Base-by-base conservation (phyloP, 768 basidiomycete species). In the Coprinellus micaceus region DNA sequence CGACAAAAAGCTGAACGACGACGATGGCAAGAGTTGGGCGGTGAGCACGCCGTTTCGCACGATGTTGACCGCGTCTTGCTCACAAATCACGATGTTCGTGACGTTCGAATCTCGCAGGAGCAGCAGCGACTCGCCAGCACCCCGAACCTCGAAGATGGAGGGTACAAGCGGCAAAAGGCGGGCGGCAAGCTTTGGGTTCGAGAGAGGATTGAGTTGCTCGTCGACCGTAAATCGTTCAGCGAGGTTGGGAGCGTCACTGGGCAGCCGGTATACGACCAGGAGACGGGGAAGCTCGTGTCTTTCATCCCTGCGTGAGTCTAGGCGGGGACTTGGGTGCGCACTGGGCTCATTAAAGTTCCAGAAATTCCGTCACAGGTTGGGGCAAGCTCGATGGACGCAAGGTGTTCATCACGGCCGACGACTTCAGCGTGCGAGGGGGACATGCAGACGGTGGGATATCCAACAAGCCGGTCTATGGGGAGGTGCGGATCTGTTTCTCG, bases 371-470 rank as follows among this genome's bases (percentile, higher is more conserved):
- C 1, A 76, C 67, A 24, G 74, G 74, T 1, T 76, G 69, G 62
- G 74, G 73, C 12, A 64, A 60, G 43, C 55, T 74, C 21, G 47
- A 67, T 48, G 64, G 64, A 1, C 70, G 70, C 17, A 74, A 69
- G 55, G 73, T 76, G 1, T 76, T 74, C 54, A 58, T 76, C 10
- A 71, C 71, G 2, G 73, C 74, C 12, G 73, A 76, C 30, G 74
- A 76, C 54, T 76, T 76, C 52, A 76, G 73, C 60, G 74, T 76
- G 13, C 64, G 74, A 54, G 74, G 74, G 3, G 74, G 74, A 21
- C 74, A 76, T 66, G 74, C 74, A 12, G 74, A 76, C 61, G 74
- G 74, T 49, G 73, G 73, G 12, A 74, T 76, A 50, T 62, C 63
- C 21, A 67, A 65, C 56, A 76, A 74, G 55, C 73, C 74, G 3